Evolutionary conservation across 768 basidiomycete species (phyloP), one percentile per base, ranked within the genome.

Genomic region (Mycena vitilis): DNA sequence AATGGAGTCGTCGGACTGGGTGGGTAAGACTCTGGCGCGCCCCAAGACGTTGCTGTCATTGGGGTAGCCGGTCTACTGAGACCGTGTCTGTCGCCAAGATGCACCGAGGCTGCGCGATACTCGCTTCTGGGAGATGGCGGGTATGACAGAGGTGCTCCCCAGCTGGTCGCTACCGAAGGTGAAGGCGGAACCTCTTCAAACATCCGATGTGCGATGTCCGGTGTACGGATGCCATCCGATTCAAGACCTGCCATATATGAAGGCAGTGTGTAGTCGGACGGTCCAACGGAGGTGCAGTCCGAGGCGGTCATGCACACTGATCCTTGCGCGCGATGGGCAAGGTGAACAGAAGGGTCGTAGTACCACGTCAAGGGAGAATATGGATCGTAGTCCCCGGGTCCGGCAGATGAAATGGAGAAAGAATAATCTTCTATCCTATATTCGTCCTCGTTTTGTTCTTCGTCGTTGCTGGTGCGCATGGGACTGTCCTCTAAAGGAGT

Each of bases 391-490:
- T 84, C 84, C 38, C 78, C 79, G 23, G 92, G 92, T n/a, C 92
- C 92, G 3, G 78, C 77, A 9, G 92, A 92, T 10, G 90, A 89
- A 30, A 87, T 82, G 11, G 91, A 91, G 89, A 91, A 94, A 11
- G 83, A 74, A 73, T 85, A 94, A 70, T 93, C 91, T 49, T 88
- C 88, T 36, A 90, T 77, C 69, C 90, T 84, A 60, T 91, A 78
- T 66, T 84, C 85, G 15, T 82, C 79, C 25, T 79, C 78, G 15
- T 57, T 30, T 2, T 52, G 60, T n/a, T 65, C 66, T 2, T 65
- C 78, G 34, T 75, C 73, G 56, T 65, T 68, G 44, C 63, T 67
- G 58, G 75, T 61, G 49, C 73, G 69, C 45, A 75, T 70, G n/a
- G 75, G 74, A 13, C 75, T 73, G 45, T 75, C 78, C n/a, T 79